These are phyloP conservation scores for Fusarium camptoceras DNA, from an alignment of 2,329 filamentous ascomycete genomes.

Conservation along the genomic window DNA sequence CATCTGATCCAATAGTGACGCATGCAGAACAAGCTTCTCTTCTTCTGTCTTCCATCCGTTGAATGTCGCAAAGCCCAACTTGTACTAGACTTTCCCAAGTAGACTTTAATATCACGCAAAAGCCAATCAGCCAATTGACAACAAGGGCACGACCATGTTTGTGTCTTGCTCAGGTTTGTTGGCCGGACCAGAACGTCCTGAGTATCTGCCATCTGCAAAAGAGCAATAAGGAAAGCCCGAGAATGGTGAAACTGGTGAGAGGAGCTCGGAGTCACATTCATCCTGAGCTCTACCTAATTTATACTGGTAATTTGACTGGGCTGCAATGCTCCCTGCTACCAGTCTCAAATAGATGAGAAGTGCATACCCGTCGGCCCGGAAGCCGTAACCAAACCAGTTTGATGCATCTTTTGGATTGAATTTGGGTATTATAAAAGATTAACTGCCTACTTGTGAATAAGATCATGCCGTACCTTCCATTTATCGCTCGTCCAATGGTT, in stretches of 20 bases:
- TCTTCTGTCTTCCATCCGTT: constrained; percentile 5
- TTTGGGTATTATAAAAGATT: background rate
- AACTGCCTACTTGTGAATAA: background rate
- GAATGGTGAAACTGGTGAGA: background rate
- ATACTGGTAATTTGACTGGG: background rate
- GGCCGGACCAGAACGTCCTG: constrained; percentile 40
- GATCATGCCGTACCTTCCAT: background rate
- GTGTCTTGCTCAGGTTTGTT: constrained; percentile 33
- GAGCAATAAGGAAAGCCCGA: constrained; percentile 6
- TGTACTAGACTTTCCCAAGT: constrained; percentile 26
- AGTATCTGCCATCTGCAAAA: constrained; percentile 8
- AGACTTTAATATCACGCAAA: constrained; percentile 26
- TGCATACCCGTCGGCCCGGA: constrained; percentile 29
- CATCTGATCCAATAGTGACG: constrained; percentile 33
- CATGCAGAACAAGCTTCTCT: constrained; percentile 23
- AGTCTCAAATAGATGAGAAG: constrained; percentile 3
- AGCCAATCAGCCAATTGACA: constrained; percentile 31
- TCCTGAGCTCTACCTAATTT: background rate
- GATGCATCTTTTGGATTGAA: background rate
- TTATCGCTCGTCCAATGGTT: background rate
- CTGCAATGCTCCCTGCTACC: constrained; percentile 8
- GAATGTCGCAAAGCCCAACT: constrained; percentile 4
- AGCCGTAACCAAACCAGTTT: constrained; percentile 9
- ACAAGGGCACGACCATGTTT: constrained; percentile 37
- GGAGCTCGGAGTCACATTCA: background rate